Evolutionary conservation across 352 stramenopile species (phyloP).

Genomic region (Phytophthora pisi): DNA sequence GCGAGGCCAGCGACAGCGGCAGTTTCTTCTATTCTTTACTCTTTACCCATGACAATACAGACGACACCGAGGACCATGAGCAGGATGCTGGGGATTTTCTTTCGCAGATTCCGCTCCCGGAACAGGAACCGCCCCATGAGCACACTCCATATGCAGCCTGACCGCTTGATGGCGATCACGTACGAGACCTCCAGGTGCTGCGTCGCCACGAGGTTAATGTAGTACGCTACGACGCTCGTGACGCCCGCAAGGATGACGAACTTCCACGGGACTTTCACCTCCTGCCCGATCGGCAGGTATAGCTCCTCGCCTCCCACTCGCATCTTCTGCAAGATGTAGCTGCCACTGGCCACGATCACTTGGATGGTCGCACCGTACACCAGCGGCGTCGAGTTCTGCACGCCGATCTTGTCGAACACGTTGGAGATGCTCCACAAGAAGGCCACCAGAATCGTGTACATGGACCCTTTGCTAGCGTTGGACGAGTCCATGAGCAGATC

Average conservation of each 20-base stretch:
- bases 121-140: conserved; percentile 79
- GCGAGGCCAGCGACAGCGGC: background rate
- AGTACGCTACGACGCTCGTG: conserved; percentile 82
- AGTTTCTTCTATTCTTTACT: conserved; percentile 41
- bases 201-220: conserved; percentile 83
- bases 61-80: conserved; percentile 81
- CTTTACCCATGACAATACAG: conserved; percentile 80
- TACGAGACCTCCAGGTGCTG: conserved; percentile 83
- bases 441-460: conserved; percentile 84
- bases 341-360: conserved; percentile 64
- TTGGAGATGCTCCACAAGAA: conserved; percentile 88
- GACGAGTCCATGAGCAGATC: conserved; percentile 55
- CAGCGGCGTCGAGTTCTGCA: conserved; percentile 78
- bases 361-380: conserved; percentile 79
- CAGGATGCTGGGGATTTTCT: conserved; percentile 85
- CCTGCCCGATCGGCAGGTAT: conserved; percentile 57
- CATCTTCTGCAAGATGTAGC: conserved; percentile 67
- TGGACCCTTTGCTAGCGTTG: conserved; percentile 74
- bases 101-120: conserved; percentile 66
- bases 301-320: conserved; percentile 65
- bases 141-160: conserved; percentile 85
- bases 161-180: conserved; percentile 87
- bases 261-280: conserved; percentile 73
- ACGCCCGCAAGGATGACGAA: conserved; percentile 68
- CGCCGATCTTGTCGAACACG: conserved; percentile 85